phyloP scores from a whole-genome alignment of 2,329 filamentous ascomycete genomes.

The Penicillium frequentans region DNA sequence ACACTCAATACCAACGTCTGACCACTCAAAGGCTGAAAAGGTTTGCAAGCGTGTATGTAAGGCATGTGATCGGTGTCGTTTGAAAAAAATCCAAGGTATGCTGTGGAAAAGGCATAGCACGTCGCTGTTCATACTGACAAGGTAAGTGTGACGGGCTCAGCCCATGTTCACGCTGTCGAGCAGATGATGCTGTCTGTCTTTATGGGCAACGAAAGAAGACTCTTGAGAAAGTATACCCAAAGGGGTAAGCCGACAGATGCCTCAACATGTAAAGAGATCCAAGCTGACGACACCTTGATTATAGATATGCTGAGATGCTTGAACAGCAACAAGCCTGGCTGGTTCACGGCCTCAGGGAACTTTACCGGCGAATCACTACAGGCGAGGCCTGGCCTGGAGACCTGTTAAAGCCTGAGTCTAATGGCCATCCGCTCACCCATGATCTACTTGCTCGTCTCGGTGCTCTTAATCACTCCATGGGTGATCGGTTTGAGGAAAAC shows the following conservation, averaged over 20 bases:
- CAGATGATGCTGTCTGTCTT: constrained; percentile 64
- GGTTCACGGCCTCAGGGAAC: constrained; percentile 60
- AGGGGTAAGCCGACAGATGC: constrained; percentile 52
- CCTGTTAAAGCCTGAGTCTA: constrained; percentile 50
- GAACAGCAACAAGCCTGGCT: constrained; percentile 65
- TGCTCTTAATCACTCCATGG: constrained; percentile 54
- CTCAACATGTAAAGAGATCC: neutral
- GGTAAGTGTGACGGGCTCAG: constrained; percentile 59
- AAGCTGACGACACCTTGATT: constrained; percentile 6
- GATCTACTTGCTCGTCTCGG: constrained; percentile 62
- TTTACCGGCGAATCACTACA: constrained; percentile 55
- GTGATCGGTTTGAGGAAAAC: constrained; percentile 30
- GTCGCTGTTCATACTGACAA: constrained; percentile 2
- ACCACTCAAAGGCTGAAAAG: neutral
- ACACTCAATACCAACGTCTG: neutral
- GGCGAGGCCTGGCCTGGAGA: constrained; percentile 58
- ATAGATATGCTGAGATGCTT: constrained; percentile 65
- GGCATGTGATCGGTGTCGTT: constrained; percentile 64
- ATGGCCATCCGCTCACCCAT: constrained; percentile 62
- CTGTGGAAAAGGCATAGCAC: constrained; percentile 13
- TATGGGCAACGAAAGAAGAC: constrained; percentile 66
- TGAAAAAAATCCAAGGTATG: constrained; percentile 66
- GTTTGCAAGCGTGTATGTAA: constrained; percentile 63
- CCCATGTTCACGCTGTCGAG: constrained; percentile 62
- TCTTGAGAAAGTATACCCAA: constrained; percentile 66